Evolutionary conservation across 768 basidiomycete genomes (phyloP), one percentile per base, ranked within the genome.

Genomic region (Russula griseocarnosa): DNA sequence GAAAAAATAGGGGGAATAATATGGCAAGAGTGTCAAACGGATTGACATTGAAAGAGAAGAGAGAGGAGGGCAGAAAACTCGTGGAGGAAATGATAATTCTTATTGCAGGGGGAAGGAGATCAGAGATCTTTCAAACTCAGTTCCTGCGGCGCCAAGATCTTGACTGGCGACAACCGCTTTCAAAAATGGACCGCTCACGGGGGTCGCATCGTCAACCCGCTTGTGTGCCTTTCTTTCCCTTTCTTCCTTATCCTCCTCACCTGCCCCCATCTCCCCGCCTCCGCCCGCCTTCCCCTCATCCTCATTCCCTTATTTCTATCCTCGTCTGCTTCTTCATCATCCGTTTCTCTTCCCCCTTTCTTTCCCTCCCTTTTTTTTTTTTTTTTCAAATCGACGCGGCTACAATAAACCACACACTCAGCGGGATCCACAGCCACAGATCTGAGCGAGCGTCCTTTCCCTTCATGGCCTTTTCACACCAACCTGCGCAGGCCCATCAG

Each of bases 381-480:
- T n/a, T n/a, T n/a, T n/a, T n/a, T n/a, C n/a, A 28, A 26, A 28
- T 18, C 42, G 49, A 60, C 59, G 34, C 26, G 28, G 7, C 44
- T 5, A 24, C 9, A 47, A 47, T n/a, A 22, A 44, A 47, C 5
- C 22, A 44, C 8, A 46, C 8, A 5, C 10, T 51, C n/a, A 60
- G 42, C n/a, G 11, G 42, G 52, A 44, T 54, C 20, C 60, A 47
- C 8, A 46, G 60, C 20, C 60, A 55, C 14, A 54, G 60, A 61
- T 55, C 52, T 60, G 40, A 46, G 5, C 32, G 1, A 36, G 3
- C 32, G 7, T 26, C 67, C 66, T 71, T 70, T 69, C 73, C 40
- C n/a, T 26, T 67, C 67, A 84, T 83, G 81, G 77, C 81, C 70
- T 81, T 81, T 69, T 75, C 81, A 56, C 80, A 82, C 59, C 82